Evolutionary conservation across 441 rosid species (phyloP), one percentile per base, ranked within the genome.

Genomic region (Erysimum cheiri): DNA sequence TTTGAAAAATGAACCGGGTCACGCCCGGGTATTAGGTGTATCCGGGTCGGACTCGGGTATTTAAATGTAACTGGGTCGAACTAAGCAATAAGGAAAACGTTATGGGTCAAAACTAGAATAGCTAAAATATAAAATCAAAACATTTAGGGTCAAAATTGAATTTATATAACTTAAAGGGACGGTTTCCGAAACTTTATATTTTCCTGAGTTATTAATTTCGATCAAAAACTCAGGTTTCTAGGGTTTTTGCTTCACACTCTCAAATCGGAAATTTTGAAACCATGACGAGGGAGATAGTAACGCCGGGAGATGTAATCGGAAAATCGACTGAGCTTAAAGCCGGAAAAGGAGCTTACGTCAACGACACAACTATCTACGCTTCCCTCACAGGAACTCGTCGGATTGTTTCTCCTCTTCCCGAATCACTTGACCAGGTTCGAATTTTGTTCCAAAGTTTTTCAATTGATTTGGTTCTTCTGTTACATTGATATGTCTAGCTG

Each of bases 261-360:
- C 37, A 60, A 55, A 41, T 41, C 50, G 24, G 50, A 28, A 46
- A 40, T 60, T 60, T 28, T 5, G 3, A 60, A 53, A 60, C 9
- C 0, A 60, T 62, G 64, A 75, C 80, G 79, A 50, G 72, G 60
- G 84, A 77, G 81, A 24, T 82, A 82, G 92, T 86, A 62, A 85
- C 96, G 24, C 98, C 98, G 2, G 97, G 98, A 66, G 95, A 91
- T 43, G 72, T 83, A 3, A 64, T 91, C 59, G 96, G 98, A 0
- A 84, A 73, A 61, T 80, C 82, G 11, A 63, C 71, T 3, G 86
- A 87, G 35, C 49, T 94, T 49, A 94, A 79, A 77, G 81, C 97
- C 6, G 96, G 98, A 4, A 86, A 82, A 58, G 97, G 98, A 22
- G 85, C 97, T 4, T 90, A 91, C 68, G 55, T 79, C 17, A 79